Conservation (phyloP, 495 filamentous ascomycete genomes). For the Xylaria curta region DNA sequence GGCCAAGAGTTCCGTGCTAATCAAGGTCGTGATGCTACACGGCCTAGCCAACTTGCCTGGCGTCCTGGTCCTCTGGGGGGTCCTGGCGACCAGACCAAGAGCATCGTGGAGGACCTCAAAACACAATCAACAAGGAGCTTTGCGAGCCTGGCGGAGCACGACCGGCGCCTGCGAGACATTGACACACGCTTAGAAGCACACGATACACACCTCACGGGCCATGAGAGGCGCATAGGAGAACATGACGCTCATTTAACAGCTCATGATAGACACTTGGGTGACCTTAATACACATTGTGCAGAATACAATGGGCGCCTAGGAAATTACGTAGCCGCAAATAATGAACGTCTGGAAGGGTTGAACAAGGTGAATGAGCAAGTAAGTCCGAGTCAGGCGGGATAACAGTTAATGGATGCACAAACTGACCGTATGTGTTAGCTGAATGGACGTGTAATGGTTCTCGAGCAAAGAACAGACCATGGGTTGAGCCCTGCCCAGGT, state of each 20-base stretch:
- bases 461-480: slow-evolving; percentile 26
- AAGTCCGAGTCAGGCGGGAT: neutral
- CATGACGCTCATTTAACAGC: slow-evolving; percentile 10
- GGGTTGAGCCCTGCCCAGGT: slow-evolving; percentile 24
- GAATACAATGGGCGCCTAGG: slow-evolving; percentile 15
- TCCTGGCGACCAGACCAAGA: slow-evolving; percentile 19
- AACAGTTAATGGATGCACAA: neutral
- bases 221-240: slow-evolving; percentile 13
- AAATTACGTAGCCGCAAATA: slow-evolving; percentile 10
- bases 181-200: slow-evolving; percentile 9
- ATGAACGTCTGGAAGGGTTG: slow-evolving; percentile 17
- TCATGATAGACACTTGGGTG: slow-evolving; percentile 16
- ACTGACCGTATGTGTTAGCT: slow-evolving; percentile 15
- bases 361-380: slow-evolving; percentile 26
- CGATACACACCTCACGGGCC: slow-evolving; percentile 9
- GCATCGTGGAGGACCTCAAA: slow-evolving; percentile 19
- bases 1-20: slow-evolving; percentile 21
- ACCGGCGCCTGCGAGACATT: slow-evolving; percentile 7
- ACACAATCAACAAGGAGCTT: slow-evolving; percentile 23
- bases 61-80: slow-evolving; percentile 21
- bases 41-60: slow-evolving; percentile 17
- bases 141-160: slow-evolving; percentile 20
- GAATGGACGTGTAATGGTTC: slow-evolving; percentile 10
- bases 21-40: slow-evolving; percentile 16
- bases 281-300: slow-evolving; percentile 16